Evolutionary conservation across 441 rosid species (phyloP).

Genomic region (Isatis lusitanica): DNA sequence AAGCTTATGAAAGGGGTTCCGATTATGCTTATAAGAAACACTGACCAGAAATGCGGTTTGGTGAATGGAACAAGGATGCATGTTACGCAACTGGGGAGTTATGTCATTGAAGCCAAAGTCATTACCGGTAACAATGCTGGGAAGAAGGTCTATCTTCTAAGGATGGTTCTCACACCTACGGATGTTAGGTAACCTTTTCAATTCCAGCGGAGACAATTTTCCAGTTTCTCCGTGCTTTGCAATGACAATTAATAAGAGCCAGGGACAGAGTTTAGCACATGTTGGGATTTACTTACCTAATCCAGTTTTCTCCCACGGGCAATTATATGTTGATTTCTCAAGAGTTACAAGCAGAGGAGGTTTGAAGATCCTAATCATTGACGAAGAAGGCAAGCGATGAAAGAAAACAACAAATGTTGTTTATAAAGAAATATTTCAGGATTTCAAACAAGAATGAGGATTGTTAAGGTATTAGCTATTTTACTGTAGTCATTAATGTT

Average conservation of each 20-base stretch:
- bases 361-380: neutral
- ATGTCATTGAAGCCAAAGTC: neutral
- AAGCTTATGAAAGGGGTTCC: neutral
- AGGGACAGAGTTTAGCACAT: neutral
- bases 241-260: neutral
- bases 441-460: neutral
- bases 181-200: neutral
- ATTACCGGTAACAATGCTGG: neutral
- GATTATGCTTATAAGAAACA: neutral
- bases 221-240: neutral
- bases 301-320: no score
- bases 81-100: neutral
- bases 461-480: neutral
- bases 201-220: conserved; percentile 7
- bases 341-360: neutral
- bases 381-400: neutral
- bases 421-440: neutral
- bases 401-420: conserved; percentile 1
- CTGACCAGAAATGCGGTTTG: neutral
- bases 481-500: neutral
- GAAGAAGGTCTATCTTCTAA: neutral
- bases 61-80: neutral
- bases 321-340: neutral
- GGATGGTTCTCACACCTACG: neutral
- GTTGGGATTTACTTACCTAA: neutral